Conservation (phyloP, 257 asterid species). For the Jasminum sambac region DNA sequence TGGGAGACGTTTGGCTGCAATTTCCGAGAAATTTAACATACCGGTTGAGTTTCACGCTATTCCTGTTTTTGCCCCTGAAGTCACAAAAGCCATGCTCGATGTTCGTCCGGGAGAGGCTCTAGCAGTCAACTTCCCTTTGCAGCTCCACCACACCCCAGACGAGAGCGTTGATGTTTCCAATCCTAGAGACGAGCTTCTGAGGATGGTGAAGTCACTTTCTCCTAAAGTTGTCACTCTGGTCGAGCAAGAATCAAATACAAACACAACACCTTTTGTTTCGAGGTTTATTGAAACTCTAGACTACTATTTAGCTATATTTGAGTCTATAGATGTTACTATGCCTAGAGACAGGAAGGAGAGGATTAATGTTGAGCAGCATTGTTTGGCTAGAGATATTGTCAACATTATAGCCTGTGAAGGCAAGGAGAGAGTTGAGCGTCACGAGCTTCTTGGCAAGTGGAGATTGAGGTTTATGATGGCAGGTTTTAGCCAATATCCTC, state of each 20-base stretch:
- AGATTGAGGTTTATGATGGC: slow-evolving; percentile 7
- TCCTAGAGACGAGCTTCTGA: background rate
- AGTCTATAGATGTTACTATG: background rate
- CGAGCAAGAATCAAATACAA: slow-evolving; percentile 3
- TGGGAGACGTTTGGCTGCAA: slow-evolving; percentile 5
- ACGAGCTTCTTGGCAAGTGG: slow-evolving; percentile 9
- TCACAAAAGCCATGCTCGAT: background rate
- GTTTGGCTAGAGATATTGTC: slow-evolving; percentile 8
- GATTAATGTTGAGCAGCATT: background rate
- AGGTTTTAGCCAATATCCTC: background rate
- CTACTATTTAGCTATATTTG: background rate
- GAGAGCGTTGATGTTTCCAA: background rate
- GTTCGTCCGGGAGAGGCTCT: background rate
- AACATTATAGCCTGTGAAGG: slow-evolving; percentile 1
- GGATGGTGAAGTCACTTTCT: slow-evolving; percentile 9
- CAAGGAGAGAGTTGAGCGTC: slow-evolving; percentile 8
- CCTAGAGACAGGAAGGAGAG: background rate
- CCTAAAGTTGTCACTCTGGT: slow-evolving; percentile 8
- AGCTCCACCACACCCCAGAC: slow-evolving; percentile 2
- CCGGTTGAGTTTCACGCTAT: slow-evolving; percentile 8
- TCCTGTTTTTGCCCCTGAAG: slow-evolving; percentile 6
- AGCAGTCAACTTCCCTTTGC: background rate
- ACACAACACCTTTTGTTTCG: background rate
- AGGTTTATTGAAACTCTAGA: slow-evolving; percentile 6
- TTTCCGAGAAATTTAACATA: slow-evolving; percentile 2